Evolutionary conservation across 495 filamentous ascomycete genomes (phyloP), one percentile per base, ranked within the genome.

Genomic region (Apiosordaria backusii): DNA sequence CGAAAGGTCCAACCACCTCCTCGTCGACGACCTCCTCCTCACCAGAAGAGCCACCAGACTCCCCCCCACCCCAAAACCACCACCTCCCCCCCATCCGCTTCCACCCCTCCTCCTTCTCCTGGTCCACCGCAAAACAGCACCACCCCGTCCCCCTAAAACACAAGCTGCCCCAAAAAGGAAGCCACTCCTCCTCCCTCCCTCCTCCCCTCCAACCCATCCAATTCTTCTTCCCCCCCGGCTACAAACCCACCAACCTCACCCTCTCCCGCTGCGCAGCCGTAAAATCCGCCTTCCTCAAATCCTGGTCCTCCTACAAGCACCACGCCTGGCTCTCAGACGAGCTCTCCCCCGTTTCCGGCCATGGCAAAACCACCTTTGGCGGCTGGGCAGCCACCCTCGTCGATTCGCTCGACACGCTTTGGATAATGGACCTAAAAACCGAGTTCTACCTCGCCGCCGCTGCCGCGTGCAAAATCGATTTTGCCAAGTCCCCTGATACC

Each of bases 341-440:
- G 74, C 77, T 96, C 19, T 76, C 77, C 10, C 92, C 92, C 0
- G 70, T 88, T 4, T 82, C 80, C 18, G 84, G 84, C 9, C 70
- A 72, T 5, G 82, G 74, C 5, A 77, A 76, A 1, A 76, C 94
- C 70, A 86, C 89, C 0, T 95, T 96, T 76, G 88, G 89, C n/a
- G 88, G 89, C n/a, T 96, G 92, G 92, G 91, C 87, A n/a, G 93
- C 92, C 2, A 96, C 92, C 4, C 72, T 96, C 62, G 90, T 97
- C 2, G 93, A 97, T 81, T 76, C 87, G 10, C 77, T 97, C 62
- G 93, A 96, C 74, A 91, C 91, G 0, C 76, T 97, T 9, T 96
- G 90, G 91, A 92, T 97, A 65, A 93, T 96, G 92, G 91, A 83
- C 10, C 68, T 96, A 75, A 87, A 88, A 74, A 81, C 88, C 19